Evolutionary conservation across 495 filamentous ascomycete species (phyloP).

Genomic region (Podospora bellae-mahoneyi): DNA sequence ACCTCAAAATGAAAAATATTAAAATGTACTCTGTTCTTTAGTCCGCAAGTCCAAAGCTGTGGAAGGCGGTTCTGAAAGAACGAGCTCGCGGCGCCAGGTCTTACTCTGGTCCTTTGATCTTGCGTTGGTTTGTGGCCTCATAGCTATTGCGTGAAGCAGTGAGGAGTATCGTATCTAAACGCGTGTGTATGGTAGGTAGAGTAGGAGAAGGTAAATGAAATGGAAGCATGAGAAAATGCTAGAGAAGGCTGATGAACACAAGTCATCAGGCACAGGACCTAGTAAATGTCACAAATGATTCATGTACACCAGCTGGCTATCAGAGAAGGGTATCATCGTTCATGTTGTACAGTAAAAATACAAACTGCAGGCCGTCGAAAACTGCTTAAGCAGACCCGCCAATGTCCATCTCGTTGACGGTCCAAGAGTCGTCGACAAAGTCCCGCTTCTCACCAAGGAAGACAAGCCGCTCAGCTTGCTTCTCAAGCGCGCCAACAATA

Average conservation of each 20-base stretch:
- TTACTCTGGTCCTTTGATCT: constrained; percentile 40
- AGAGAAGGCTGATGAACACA: constrained; percentile 6
- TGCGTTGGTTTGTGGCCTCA: constrained; percentile 49
- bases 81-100: constrained; percentile 36
- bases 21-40: constrained; percentile 54
- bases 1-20: background rate
- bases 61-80: constrained; percentile 52
- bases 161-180: constrained; percentile 55
- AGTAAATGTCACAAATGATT: constrained; percentile 13
- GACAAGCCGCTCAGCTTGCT: constrained; percentile 52
- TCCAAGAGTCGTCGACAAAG: constrained; percentile 61
- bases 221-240: constrained; percentile 1
- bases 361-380: constrained; percentile 18
- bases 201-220: background rate
- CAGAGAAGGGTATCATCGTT: constrained; percentile 46
- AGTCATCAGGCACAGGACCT: background rate
- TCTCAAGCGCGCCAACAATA: constrained; percentile 65
- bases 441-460: constrained; percentile 83
- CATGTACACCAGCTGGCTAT: constrained; percentile 21
- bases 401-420: constrained; percentile 51
- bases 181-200: constrained; percentile 18
- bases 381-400: constrained; percentile 32
- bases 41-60: constrained; percentile 50
- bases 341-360: constrained; percentile 36
- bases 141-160: constrained; percentile 43